Base-by-base conservation (phyloP, 179 eudicot genomes). In the Corrigiola litoralis region DNA sequence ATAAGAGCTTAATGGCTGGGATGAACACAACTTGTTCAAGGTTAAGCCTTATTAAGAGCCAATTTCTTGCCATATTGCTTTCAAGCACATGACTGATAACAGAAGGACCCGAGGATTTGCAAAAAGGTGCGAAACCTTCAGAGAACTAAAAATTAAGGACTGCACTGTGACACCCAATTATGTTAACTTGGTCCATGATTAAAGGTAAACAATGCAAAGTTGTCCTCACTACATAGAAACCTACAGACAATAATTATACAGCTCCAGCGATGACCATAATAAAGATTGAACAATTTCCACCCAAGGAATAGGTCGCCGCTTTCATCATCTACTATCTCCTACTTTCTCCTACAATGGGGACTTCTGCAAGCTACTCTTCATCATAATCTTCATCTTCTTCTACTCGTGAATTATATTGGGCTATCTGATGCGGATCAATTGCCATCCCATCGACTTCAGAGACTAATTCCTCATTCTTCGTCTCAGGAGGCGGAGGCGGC, bases 381-480 rank as follows among this genome's bases (percentile, higher is more conserved):
- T 80, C 81, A 14, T 80, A 77, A 41, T 80, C 81, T 61, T 80
- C 84, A 6, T 80, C 84, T 13, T 77, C 81, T 6, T 80, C 84
- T 77, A 73, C 33, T 65, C 73, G 71, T 6, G 81, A 67, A 67
- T 61, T 70, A 71, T 70, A 74, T 55, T 77, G 81, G 18, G 74
- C 84, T 60, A 80, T 52, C 69, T 80, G 74, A 68, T 66, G 79
- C 21, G 79, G 84, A 61, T 80, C 81, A 13, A 80, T 77, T 24
- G 84, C 74, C 84, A 77, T 77, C 21, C 84, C 84, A 68, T 80
- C 84, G 1, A 80, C 81, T 58, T 80, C 84, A 2, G 81, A 80
- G 69, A 80, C 72, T 24, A 75, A 38, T 70, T 80, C 81, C 47
- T 71, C 79, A 1, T 67, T 68, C 61, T 71, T 74, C 16, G 34